Base-by-base conservation (phyloP, 805 yeast species). In the Ogataea philodendri region DNA sequence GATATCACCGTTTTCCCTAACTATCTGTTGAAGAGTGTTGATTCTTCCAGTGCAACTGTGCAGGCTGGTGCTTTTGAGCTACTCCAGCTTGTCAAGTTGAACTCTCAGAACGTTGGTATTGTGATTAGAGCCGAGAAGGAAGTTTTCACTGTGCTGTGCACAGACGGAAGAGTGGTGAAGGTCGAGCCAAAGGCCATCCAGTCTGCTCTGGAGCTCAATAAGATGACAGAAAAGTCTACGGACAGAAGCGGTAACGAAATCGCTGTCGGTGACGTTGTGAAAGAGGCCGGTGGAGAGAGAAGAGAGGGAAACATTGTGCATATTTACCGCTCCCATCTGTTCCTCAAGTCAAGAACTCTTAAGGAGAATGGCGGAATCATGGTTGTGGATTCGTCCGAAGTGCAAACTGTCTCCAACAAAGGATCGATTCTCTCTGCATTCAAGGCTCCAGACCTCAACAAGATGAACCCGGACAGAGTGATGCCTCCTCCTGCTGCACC, bases 1-100 rank as follows among this genome's bases (percentile, higher is more conserved):
- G 97, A 93, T 59, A 76, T 93, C 25, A 83, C 95, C 11, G 96
- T 93, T 4, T 90, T 94, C 54, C 86, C 97, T 15, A 87, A 89
- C 54, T 90, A 86, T 55, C 67, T 93, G 56, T 81, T 88, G 41
- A 86, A 84, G 54, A 95, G 97, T 14, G 78, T 93, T n/a, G 97
- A 89, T 60, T 53, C 63, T 5, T 78, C 90, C 8, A 78, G 87
- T 2, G 76, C 79, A 22, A 70, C 84, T n/a, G 74, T 81, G 39
- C 75, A 79, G 40, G 68, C 78, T 19, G 88, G 89, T 44, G 77
- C 81, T 51, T 93, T 81, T 60, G 93, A 85, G 42, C 69, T 93
- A 33, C 94, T 86, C 54, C 96, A 90, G 57, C 70, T 93, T 41
- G 95, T 93, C 23, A 90, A 87, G 59, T 65, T 93, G 44, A 87